phyloP scores from a whole-genome alignment of 768 basidiomycete species.

The Xerocomus potaroensis region DNA sequence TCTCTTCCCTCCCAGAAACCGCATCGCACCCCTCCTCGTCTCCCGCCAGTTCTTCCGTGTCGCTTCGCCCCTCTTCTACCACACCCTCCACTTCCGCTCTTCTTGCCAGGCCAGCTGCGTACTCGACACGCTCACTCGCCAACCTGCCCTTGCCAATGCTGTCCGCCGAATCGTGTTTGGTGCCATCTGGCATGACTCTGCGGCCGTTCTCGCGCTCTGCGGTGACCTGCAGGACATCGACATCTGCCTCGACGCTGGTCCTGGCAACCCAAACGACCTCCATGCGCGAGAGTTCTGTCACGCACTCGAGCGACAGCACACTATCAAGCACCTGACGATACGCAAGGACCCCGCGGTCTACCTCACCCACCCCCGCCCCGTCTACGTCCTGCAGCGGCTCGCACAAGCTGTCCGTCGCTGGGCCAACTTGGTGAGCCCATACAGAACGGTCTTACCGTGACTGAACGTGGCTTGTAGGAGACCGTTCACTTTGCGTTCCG shows the following conservation, averaged over 20 bases:
- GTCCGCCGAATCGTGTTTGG: slow-evolving; percentile 41
- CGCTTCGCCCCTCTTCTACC: slow-evolving; percentile 53
- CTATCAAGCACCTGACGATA: slow-evolving; percentile 45
- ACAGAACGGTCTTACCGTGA: background rate
- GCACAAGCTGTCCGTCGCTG: slow-evolving; percentile 43
- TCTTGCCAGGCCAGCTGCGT: slow-evolving; percentile 36
- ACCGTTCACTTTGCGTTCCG: slow-evolving; percentile 52
- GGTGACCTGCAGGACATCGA: slow-evolving; percentile 38
- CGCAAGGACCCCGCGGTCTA: slow-evolving; percentile 51
- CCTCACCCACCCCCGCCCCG: slow-evolving; percentile 47
- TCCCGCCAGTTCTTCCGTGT: slow-evolving; percentile 53
- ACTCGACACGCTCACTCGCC: slow-evolving; percentile 33
- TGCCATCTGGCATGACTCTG: slow-evolving; percentile 39
- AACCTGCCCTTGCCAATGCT: slow-evolving; percentile 36
- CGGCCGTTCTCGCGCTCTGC: slow-evolving; percentile 33
- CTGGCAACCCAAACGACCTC: slow-evolving; percentile 1
- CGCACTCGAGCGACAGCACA: slow-evolving; percentile 35
- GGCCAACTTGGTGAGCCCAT: slow-evolving; percentile 43
- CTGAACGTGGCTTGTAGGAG: slow-evolving; percentile 36
- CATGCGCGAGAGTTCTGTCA: slow-evolving; percentile 37
- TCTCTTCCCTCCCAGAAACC: slow-evolving; percentile 18
- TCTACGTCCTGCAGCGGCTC: slow-evolving; percentile 42
- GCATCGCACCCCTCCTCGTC: slow-evolving; percentile 45
- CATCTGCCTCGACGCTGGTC: slow-evolving; percentile 29
- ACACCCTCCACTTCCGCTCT: slow-evolving; percentile 43